Evolutionary conservation across 768 basidiomycete species (phyloP).

Genomic region (Tephrocybe rancida): DNA sequence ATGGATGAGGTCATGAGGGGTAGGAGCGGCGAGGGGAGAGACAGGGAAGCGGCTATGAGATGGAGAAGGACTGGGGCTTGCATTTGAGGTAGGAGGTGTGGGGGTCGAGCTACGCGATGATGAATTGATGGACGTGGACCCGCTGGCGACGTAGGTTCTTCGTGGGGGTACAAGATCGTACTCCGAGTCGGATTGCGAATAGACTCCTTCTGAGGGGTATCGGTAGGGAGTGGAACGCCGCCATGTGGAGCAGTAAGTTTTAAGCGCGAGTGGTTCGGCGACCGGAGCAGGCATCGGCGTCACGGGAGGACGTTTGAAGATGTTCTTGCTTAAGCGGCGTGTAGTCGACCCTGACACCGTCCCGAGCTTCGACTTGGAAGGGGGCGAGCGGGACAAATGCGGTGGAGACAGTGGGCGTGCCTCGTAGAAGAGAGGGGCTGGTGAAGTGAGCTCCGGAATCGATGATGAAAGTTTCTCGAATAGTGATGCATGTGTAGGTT

Average conservation of each 20-base stretch:
- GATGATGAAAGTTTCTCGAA: slow-evolving; percentile 41
- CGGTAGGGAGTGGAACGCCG: slow-evolving; percentile 32
- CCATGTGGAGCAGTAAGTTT: slow-evolving; percentile 53
- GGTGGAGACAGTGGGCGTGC: slow-evolving; percentile 15
- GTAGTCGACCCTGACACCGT: slow-evolving; percentile 16
- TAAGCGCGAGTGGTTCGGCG: slow-evolving; percentile 46
- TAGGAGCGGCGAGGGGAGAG: slow-evolving; percentile 19
- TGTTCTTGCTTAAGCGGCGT: slow-evolving; percentile 33
- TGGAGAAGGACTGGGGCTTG: slow-evolving; percentile 12
- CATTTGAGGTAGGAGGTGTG: slow-evolving; percentile 12
- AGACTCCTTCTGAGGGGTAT: slow-evolving; percentile 4
- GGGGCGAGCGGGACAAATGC: slow-evolving; percentile 5
- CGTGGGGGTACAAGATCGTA: slow-evolving; percentile 17
- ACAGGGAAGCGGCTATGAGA: slow-evolving; percentile 9
- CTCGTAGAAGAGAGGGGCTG: slow-evolving; percentile 66
- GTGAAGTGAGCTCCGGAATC: slow-evolving; percentile 68
- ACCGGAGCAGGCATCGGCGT: slow-evolving; percentile 45
- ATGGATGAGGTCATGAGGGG: slow-evolving; percentile 63
- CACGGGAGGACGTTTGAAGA: slow-evolving; percentile 32
- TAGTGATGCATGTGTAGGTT: slow-evolving; percentile 24
- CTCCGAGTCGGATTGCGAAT: slow-evolving; percentile 9
- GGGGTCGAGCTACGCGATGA: slow-evolving; percentile 18
- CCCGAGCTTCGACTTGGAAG: slow-evolving; percentile 6
- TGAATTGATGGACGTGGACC: slow-evolving; percentile 38
- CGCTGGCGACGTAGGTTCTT: slow-evolving; percentile 35